Percentiles rank a stretch among this genome's conserved stretches.
phyloP scores from a whole-genome alignment of 345 rosid species.

The Bruguiera sexangula region DNA sequence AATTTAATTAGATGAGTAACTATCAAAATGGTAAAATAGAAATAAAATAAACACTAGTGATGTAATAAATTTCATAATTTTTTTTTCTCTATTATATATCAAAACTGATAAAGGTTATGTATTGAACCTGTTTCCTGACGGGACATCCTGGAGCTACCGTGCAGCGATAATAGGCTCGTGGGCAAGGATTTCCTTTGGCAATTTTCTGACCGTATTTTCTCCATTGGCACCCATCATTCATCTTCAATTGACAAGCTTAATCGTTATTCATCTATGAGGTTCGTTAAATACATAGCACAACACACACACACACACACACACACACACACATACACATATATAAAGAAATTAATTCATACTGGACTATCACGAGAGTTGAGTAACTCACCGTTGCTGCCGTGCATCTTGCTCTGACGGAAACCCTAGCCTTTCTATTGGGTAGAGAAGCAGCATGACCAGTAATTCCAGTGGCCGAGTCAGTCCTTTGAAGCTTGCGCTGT shows the following conservation, averaged over 20 bases:
- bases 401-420: conserved; percentile 55
- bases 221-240: conserved; percentile 55
- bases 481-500: conserved; percentile 31
- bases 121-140: conserved; percentile 41
- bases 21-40: background rate
- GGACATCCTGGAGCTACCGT: conserved; percentile 49
- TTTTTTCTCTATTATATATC: background rate
- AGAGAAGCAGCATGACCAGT: conserved; percentile 33
- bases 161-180: conserved; percentile 50
- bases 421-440: conserved; percentile 52
- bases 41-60: background rate
- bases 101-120: background rate
- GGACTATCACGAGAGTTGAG: background rate
- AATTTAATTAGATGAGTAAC: background rate
- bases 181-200: conserved; percentile 54
- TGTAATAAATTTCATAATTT: too few relatives aligned
- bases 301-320: too few relatives aligned
- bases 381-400: conserved; percentile 42
- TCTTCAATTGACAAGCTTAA: conserved; percentile 14
- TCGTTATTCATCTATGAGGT: background rate
- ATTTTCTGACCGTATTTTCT: conserved; percentile 52
- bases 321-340: too few relatives aligned
- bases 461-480: conserved; percentile 25
- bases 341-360: too few relatives aligned
- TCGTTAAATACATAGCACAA: too few relatives aligned